These are phyloP conservation scores for Dryas integrifolia DNA, from an alignment of 331 rosid species.

Conservation along the genomic window DNA sequence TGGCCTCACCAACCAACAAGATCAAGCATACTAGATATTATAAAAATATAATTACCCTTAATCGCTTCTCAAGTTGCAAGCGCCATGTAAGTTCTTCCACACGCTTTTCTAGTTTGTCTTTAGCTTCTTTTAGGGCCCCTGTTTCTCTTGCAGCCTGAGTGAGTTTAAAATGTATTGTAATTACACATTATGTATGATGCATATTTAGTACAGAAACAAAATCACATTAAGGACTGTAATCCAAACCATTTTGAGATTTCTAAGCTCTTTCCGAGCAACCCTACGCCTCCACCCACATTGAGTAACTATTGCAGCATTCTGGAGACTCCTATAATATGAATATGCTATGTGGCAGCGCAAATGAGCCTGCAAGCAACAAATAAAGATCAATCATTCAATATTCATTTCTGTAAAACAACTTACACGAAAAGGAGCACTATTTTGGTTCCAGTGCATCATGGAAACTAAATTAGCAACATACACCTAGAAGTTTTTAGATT, in stretches of 20 bases:
- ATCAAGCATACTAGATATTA: constrained; percentile 17
- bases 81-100: constrained; percentile 99
- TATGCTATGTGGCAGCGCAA: constrained; percentile 63
- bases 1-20: constrained; percentile 19
- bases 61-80: constrained; percentile 93
- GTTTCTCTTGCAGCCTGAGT: constrained; percentile 97
- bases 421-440: not conserved
- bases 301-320: constrained; percentile 71
- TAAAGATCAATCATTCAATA: not conserved
- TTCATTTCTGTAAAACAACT: constrained; percentile 14
- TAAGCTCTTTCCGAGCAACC: constrained; percentile 91
- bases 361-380: constrained; percentile 61
- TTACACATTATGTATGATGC: constrained; percentile 16
- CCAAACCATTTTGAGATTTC: constrained; percentile 88
- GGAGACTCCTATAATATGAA: constrained; percentile 81
- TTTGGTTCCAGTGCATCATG: not conserved
- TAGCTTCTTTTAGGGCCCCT: constrained; percentile 97
- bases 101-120: constrained; percentile 97
- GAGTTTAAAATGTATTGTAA: constrained; percentile 20
- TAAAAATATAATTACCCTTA: constrained; percentile 59
- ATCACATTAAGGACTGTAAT: constrained; percentile 17
- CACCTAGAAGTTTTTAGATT: constrained; percentile 15
- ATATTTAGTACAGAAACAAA: constrained; percentile 28
- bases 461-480: constrained; percentile 11
- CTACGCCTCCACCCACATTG: constrained; percentile 97